Percentiles rank a stretch among this genome's conserved stretches.
These are phyloP conservation scores for Trichoderma polysporum DNA, from an alignment of 2,329 filamentous ascomycete species.

Conservation along the genomic window DNA sequence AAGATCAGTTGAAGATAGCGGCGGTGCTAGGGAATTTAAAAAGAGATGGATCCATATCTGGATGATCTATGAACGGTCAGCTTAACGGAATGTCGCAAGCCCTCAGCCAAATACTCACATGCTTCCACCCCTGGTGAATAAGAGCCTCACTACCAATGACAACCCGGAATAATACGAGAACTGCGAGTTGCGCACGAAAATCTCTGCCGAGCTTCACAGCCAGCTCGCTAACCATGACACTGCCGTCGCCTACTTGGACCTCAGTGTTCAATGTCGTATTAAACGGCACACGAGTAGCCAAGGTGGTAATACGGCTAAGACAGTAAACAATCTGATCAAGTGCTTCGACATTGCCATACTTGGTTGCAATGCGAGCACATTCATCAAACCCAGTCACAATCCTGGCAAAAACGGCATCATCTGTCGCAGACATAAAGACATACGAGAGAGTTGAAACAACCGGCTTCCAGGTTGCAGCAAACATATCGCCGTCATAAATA, in stretches of 20 bases:
- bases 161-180: slow-evolving; percentile 91
- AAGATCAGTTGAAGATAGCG: slow-evolving; percentile 66
- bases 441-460: slow-evolving; percentile 94
- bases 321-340: slow-evolving; percentile 92
- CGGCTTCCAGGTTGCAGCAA: slow-evolving; percentile 90
- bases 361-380: slow-evolving; percentile 87
- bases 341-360: slow-evolving; percentile 78
- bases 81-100: background rate
- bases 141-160: slow-evolving; percentile 80
- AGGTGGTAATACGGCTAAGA: slow-evolving; percentile 83
- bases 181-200: slow-evolving; percentile 89
- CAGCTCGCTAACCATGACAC: slow-evolving; percentile 97
- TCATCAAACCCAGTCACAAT: slow-evolving; percentile 95
- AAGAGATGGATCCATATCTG: slow-evolving; percentile 95
- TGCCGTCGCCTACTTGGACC: slow-evolving; percentile 86
- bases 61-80: slow-evolving; percentile 60
- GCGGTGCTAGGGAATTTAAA: slow-evolving; percentile 86
- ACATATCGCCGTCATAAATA: slow-evolving; percentile 97
- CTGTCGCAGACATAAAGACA: slow-evolving; percentile 97
- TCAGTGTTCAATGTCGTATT: slow-evolving; percentile 93
- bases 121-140: slow-evolving; percentile 74
- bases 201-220: slow-evolving; percentile 94
- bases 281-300: slow-evolving; percentile 72
- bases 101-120: slow-evolving; percentile 53
- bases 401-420: slow-evolving; percentile 90